Base-by-base conservation (phyloP, 2,329 filamentous ascomycete species). In the Nannizziopsis arthrosporioides region DNA sequence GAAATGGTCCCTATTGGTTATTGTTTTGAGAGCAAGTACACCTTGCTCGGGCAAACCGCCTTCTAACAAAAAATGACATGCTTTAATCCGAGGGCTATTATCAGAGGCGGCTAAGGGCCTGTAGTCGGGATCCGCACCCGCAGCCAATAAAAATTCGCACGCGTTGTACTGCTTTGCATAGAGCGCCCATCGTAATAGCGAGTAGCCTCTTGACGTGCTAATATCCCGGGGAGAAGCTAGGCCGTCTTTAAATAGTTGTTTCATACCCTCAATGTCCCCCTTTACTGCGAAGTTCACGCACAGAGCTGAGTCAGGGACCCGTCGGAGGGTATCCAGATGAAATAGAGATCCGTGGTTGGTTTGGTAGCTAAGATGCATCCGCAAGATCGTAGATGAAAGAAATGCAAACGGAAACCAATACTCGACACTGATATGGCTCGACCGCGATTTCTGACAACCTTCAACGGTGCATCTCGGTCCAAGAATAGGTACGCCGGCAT, bases 391-490 rank as follows among this genome's bases (percentile, higher is more conserved):
- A 36, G 62, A 62, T 54, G 55, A 62, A 40, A 59, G 60, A 36
- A 61, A 57, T 11, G 56, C 52, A 14, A 57, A 46, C 1, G 62
- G 61, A 48, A 64, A 62, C 61, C 62, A 63, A 39, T 63, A 63
- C 48, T 64, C 61, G 9, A 61, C 22, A 42, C 47, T 60, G 12
- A 63, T 44, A 5, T 56, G 51, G 27, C 52, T 52, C 7, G 50
- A 49, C 17, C 53, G 57, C 27, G 52, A 51, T 31, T 55, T 56
- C 38, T 49, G 48, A 38, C 61, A 63, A 5, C 40, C 43, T 11
- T 50, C 19, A 17, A 35, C 38, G 45, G 58, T 53, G 41, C 61
- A 63, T 38, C 55, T 58, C 15, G 52, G 42, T 45, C 44, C 59
- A 8, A 62, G 10, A 17, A 56, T 43, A 6, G 61, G 59, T 10